Conservation (phyloP, 768 basidiomycete species). For the Boletus tylopilopsis region DNA sequence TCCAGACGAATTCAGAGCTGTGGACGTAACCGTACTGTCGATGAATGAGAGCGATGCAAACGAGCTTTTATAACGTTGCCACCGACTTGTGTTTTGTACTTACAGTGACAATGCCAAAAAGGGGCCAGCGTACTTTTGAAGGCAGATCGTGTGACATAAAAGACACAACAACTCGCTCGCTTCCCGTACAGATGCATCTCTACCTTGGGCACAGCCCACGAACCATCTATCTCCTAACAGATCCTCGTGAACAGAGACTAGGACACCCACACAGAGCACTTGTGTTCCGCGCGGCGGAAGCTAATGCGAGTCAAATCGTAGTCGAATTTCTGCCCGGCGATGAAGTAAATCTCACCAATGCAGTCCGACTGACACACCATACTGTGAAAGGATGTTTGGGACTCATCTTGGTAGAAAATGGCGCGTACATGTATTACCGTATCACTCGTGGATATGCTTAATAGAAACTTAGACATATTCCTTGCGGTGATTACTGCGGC, state of each 20-base stretch:
- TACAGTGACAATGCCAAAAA: too few relatives aligned
- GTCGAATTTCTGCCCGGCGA: conserved; percentile 81
- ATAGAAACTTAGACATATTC: conserved; percentile 62
- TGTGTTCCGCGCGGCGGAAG: conserved; percentile 63
- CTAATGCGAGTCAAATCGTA: conserved; percentile 58
- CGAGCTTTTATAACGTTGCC: neutral
- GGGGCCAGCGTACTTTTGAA: too few relatives aligned
- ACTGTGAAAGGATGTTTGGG: conserved; percentile 83
- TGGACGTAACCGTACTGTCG: conserved; percentile 2
- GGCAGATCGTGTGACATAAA: too few relatives aligned
- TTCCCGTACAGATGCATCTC: conserved; percentile 56
- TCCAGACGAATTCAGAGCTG: conserved; percentile 16
- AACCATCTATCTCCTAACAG: conserved; percentile 69
- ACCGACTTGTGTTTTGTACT: conserved; percentile 3
- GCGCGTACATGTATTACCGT: conserved; percentile 35
- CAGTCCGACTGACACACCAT: conserved; percentile 66
- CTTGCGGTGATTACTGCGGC: conserved; percentile 77
- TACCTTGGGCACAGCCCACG: conserved; percentile 68
- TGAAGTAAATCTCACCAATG: conserved; percentile 62
- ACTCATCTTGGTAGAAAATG: conserved; percentile 68
- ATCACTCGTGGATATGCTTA: conserved; percentile 5
- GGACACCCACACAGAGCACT: conserved; percentile 62
- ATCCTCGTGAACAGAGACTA: conserved; percentile 57
- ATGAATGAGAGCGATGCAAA: conserved; percentile 9
- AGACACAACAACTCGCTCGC: too few relatives aligned